A percentile compares a stretch with the other conserved stretches of the same genome.
These are phyloP conservation scores for Corinectria fuckeliana DNA, from an alignment of 2,329 filamentous ascomycete species.

Conservation along the genomic window DNA sequence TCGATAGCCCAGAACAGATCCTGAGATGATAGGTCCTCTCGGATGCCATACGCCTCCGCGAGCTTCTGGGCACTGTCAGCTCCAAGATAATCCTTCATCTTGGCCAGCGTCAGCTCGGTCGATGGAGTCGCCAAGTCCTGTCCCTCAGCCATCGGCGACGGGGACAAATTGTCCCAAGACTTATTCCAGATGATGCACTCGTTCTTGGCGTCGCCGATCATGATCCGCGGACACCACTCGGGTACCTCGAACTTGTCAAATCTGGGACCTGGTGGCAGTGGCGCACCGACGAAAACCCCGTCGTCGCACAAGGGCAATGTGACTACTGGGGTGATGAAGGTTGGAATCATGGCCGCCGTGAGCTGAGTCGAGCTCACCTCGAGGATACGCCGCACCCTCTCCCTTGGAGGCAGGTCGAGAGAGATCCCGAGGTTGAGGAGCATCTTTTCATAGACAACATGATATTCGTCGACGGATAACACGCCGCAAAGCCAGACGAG, in stretches of 20 bases:
- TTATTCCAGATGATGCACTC: slow-evolving; percentile 37
- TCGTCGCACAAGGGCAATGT: slow-evolving; percentile 13
- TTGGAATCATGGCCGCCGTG: slow-evolving; percentile 16
- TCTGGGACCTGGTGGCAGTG: background rate
- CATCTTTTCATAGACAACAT: slow-evolving; percentile 9
- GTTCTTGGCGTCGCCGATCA: slow-evolving; percentile 28
- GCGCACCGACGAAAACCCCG: background rate
- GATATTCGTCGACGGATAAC: slow-evolving; percentile 6
- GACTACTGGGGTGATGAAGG: slow-evolving; percentile 10
- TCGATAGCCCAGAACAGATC: slow-evolving; percentile 17
- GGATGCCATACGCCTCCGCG: background rate
- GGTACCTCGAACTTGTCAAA: slow-evolving; percentile 8
- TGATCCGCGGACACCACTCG: slow-evolving; percentile 19
- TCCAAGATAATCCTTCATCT: background rate
- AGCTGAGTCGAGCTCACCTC: background rate
- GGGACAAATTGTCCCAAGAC: background rate
- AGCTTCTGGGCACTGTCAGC: background rate
- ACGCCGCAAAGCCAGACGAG: slow-evolving; percentile 14
- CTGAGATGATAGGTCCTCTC: background rate
- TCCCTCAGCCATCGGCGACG: background rate
- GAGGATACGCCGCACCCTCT: background rate
- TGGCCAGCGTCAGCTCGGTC: background rate
- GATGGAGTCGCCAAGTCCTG: background rate
- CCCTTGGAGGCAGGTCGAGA: background rate
- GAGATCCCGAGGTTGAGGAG: background rate